Evolutionary conservation across 345 rosid genomes (phyloP).

Genomic region (Bruguiera parviflora): DNA sequence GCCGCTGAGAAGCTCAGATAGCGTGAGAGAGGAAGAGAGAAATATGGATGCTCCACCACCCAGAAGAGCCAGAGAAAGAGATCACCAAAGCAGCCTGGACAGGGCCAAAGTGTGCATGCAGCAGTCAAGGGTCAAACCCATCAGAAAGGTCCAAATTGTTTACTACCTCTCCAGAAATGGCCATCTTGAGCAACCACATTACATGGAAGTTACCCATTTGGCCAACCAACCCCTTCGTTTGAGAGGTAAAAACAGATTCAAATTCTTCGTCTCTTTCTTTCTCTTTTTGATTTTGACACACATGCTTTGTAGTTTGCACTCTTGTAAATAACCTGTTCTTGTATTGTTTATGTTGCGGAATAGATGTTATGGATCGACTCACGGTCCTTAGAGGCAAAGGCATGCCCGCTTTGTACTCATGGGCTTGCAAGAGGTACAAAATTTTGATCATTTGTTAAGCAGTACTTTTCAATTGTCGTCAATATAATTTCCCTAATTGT

Average conservation of each 20-base stretch:
- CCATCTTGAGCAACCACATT: constrained; percentile 91
- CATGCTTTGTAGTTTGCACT: no score
- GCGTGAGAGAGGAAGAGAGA: not conserved
- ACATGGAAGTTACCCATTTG: constrained; percentile 65
- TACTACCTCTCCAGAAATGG: constrained; percentile 90
- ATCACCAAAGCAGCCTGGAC: constrained; percentile 32
- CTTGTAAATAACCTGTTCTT: not conserved
- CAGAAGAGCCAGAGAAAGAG: constrained; percentile 37
- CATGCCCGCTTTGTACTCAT: constrained; percentile 74
- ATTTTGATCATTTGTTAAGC: not conserved
- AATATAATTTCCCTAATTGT: no score
- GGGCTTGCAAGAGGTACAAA: constrained; percentile 87
- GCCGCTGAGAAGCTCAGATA: not conserved
- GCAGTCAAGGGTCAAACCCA: constrained; percentile 22
- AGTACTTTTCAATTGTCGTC: no score
- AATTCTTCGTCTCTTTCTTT: not conserved
- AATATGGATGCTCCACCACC: constrained; percentile 34
- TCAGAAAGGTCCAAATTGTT: constrained; percentile 62
- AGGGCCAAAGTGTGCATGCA: constrained; percentile 36
- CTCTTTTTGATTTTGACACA: not conserved
- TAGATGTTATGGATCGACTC: constrained; percentile 70
- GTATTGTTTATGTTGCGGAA: not conserved
- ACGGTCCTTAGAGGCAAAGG: constrained; percentile 73
- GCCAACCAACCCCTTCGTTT: constrained; percentile 74
- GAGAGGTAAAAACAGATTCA: constrained; percentile 39